A percentile compares a stretch with the other conserved stretches of the same genome.
phyloP scores from a whole-genome alignment of 2,329 filamentous ascomycete species.

The Camillea tinctor region DNA sequence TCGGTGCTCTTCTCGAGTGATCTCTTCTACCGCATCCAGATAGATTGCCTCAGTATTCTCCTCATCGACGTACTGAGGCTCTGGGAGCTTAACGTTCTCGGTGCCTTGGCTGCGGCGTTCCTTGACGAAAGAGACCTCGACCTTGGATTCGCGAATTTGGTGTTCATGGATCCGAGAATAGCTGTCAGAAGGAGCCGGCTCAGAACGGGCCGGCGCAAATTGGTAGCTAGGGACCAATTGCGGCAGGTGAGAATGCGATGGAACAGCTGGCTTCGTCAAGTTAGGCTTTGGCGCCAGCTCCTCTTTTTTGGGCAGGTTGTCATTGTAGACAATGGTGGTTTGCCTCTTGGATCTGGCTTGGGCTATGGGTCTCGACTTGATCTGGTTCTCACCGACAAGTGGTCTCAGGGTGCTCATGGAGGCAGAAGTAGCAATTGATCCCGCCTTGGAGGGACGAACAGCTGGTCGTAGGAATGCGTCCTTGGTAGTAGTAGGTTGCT shows the following conservation, averaged over 20 bases:
- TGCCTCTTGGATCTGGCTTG: constrained; percentile 12
- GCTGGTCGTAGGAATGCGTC: constrained; percentile 40
- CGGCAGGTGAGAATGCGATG: neutral
- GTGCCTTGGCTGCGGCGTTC: neutral
- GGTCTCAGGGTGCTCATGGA: constrained; percentile 22
- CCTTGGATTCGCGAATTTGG: neutral
- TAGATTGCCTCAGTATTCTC: constrained; percentile 42
- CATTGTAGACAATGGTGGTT: constrained; percentile 25
- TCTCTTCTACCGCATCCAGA: constrained; percentile 45
- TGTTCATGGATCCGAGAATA: neutral
- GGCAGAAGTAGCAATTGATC: constrained; percentile 17
- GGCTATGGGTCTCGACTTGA: neutral
- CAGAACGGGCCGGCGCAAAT: neutral
- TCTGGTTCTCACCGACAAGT: constrained; percentile 1
- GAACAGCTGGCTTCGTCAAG: neutral
- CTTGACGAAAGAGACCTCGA: neutral
- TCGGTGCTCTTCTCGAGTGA: constrained; percentile 22
- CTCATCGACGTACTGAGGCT: constrained; percentile 25
- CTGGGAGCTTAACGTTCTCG: neutral
- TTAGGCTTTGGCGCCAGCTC: neutral
- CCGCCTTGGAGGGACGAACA: constrained; percentile 29
- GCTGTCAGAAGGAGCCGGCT: constrained; percentile 1
- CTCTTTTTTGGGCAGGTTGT: constrained; percentile 14
- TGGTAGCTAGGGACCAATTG: constrained; percentile 18
- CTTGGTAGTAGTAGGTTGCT: constrained; percentile 24